These are phyloP conservation scores for Galerina sulciceps DNA, from an alignment of 768 basidiomycete species.

Conservation along the genomic window DNA sequence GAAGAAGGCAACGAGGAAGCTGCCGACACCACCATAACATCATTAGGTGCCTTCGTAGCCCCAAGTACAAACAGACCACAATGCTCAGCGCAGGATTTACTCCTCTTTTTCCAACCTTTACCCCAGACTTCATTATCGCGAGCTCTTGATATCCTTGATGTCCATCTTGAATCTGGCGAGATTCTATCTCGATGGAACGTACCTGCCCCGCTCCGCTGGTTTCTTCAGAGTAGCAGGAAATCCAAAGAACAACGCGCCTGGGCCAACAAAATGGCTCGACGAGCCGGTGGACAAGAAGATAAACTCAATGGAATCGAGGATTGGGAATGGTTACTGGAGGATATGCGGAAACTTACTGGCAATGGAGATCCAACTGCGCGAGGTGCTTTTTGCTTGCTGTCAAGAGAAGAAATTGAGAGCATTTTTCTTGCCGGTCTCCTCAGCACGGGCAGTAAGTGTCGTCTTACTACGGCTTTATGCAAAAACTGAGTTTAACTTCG, in stretches of 20 bases:
- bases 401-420: constrained; percentile 69
- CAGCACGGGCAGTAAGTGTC: constrained; percentile 81
- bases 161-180: constrained; percentile 94
- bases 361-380: constrained; percentile 63
- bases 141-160: constrained; percentile 88
- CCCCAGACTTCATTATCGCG: constrained; percentile 75
- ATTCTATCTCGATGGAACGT: constrained; percentile 89
- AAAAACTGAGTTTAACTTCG: neutral
- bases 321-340: constrained; percentile 88
- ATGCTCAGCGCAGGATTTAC: constrained; percentile 69
- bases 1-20: constrained; percentile 71
- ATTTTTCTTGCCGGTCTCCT: constrained; percentile 89
- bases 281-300: constrained; percentile 59
- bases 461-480: neutral
- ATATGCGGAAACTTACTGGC: constrained; percentile 83
- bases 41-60: constrained; percentile 78
- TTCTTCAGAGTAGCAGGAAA: constrained; percentile 77
- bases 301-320: constrained; percentile 66
- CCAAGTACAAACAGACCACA: constrained; percentile 67
- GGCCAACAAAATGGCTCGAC: constrained; percentile 85
- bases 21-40: constrained; percentile 80
- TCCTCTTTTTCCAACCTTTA: constrained; percentile 83
- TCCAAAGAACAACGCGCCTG: constrained; percentile 74
- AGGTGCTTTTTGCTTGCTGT: constrained; percentile 82
- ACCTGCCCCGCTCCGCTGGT: constrained; percentile 85